Evolutionary conservation across 441 rosid genomes (phyloP), one percentile per base, ranked within the genome.

Genomic region (Heliophila coronopifolia): DNA sequence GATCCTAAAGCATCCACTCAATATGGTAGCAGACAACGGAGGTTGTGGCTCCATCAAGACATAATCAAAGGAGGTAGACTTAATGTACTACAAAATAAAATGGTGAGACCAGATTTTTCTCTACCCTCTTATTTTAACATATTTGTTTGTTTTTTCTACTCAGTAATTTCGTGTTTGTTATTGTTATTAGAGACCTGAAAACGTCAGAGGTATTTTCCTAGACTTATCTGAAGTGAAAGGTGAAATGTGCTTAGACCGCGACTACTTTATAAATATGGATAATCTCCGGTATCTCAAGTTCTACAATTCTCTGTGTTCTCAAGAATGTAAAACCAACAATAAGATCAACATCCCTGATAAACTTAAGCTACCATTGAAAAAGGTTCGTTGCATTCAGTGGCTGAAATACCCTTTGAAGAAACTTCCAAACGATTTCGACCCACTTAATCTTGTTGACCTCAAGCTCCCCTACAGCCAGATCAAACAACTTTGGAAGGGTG

Each of bases 401-500:
- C 20, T 40, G 0, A 23, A 14, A 7, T 54, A 28, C 6, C 41
- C 60, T 0, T 3, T 2, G 1, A 8, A 41, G 0, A 31, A 40
- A 20, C 50, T 54, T 40, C 60, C 60, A 54, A 0, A 0, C 11
- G 59, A 40, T 28, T 38, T 53, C 20, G 7, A 19, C 20, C 48
- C 56, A 1, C 9, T 34, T 14, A 38, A 52, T 10, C 16, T 52
- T 3, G 35, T 52, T 3, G 58, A 52, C 27, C 58, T 52, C 5
- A 26, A 38, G 47, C 58, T 52, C 26, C 36, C 11, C 18, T 52
- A 52, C 13, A 38, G 58, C 12, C 11, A 35, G 32, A 50, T 50
- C 23, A 7, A 2, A 35, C 56, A 11, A 52, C 27, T 52, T 52
- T 52, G 58, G 58, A 35, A 54, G 0, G 33, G 19, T 40, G 19